These are phyloP conservation scores for Ceratocystis destructans DNA, from an alignment of 2,329 filamentous ascomycete genomes.

Conservation along the genomic window DNA sequence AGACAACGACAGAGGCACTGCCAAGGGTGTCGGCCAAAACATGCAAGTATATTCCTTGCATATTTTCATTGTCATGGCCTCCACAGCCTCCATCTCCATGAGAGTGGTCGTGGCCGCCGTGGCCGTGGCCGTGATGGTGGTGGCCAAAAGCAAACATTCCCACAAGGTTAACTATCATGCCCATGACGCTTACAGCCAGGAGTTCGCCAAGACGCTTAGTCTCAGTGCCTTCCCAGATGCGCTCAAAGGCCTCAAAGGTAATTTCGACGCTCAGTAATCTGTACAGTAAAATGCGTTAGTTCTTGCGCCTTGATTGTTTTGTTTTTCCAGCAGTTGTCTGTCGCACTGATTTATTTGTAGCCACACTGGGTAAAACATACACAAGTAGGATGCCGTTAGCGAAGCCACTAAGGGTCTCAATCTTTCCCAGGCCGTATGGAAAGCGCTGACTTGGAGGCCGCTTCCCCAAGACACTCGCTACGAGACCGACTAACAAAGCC, in stretches of 20 bases:
- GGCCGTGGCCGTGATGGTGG: slow-evolving; percentile 45
- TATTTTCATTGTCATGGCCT: slow-evolving; percentile 84
- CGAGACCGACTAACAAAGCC: slow-evolving; percentile 75
- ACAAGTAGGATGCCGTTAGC: slow-evolving; percentile 92
- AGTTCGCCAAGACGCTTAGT: slow-evolving; percentile 76
- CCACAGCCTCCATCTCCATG: slow-evolving; percentile 24
- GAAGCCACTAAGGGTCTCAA: slow-evolving; percentile 91
- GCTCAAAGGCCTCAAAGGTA: slow-evolving; percentile 82
- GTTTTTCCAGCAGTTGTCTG: neutral
- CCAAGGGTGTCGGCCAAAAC: slow-evolving; percentile 90
- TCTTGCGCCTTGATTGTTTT: neutral
- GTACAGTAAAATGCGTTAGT: neutral
- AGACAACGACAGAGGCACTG: slow-evolving; percentile 85
- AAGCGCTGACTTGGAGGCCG: slow-evolving; percentile 84
- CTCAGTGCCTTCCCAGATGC: slow-evolving; percentile 69
- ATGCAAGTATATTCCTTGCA: slow-evolving; percentile 93
- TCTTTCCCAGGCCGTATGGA: slow-evolving; percentile 91
- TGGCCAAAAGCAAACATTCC: slow-evolving; percentile 76
- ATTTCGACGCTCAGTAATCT: slow-evolving; percentile 92
- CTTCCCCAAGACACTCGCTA: slow-evolving; percentile 89
- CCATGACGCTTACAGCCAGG: slow-evolving; percentile 73
- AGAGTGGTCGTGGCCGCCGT: slow-evolving; percentile 22
- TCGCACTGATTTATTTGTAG: too few relatives aligned
- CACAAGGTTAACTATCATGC: slow-evolving; percentile 78
- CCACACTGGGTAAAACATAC: slow-evolving; percentile 33